phyloP scores from a whole-genome alignment of 345 rosid species.

The Arabidopsis thaliana region DNA sequence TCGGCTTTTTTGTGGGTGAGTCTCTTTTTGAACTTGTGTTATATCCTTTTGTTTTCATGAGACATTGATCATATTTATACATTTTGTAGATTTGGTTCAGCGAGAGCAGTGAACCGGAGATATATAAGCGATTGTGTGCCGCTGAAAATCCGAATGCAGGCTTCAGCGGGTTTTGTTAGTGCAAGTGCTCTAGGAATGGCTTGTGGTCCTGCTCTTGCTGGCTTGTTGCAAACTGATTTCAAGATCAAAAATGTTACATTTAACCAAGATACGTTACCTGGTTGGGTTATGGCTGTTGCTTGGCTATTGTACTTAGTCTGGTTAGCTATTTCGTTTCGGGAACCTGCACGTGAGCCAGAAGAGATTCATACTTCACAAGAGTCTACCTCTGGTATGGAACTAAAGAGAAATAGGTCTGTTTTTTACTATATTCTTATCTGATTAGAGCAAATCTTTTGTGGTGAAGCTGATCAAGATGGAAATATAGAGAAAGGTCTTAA shows the following conservation, averaged over 20 bases:
- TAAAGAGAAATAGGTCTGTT: background rate
- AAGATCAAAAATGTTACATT: conserved; percentile 74
- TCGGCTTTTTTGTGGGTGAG: conserved; percentile 94
- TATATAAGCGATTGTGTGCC: conserved; percentile 97
- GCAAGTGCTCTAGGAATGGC: conserved; percentile 99
- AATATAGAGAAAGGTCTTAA: conserved; percentile 74
- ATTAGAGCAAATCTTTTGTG: conserved; percentile 32
- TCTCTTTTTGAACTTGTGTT: background rate
- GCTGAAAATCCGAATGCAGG: conserved; percentile 81
- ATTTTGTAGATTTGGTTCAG: conserved; percentile 75
- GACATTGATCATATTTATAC: background rate
- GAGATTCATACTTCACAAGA: conserved; percentile 49
- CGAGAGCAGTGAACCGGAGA: conserved; percentile 95
- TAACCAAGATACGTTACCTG: conserved; percentile 81
- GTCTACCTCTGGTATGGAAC: conserved; percentile 54
- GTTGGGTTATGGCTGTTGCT: conserved; percentile 94
- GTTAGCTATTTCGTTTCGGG: conserved; percentile 79
- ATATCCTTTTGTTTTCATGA: background rate
- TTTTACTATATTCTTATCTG: background rate
- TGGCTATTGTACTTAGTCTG: conserved; percentile 85
- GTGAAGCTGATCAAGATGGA: conserved; percentile 52
- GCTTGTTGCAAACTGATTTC: conserved; percentile 79
- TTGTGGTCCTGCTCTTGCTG: conserved; percentile 99
- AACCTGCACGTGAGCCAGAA: conserved; percentile 63
- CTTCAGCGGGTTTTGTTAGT: conserved; percentile 98